A percentile compares a stretch with the other conserved stretches of the same genome.
Evolutionary conservation across 768 basidiomycete species (phyloP).

Genomic region (Floccularia luteovirens): DNA sequence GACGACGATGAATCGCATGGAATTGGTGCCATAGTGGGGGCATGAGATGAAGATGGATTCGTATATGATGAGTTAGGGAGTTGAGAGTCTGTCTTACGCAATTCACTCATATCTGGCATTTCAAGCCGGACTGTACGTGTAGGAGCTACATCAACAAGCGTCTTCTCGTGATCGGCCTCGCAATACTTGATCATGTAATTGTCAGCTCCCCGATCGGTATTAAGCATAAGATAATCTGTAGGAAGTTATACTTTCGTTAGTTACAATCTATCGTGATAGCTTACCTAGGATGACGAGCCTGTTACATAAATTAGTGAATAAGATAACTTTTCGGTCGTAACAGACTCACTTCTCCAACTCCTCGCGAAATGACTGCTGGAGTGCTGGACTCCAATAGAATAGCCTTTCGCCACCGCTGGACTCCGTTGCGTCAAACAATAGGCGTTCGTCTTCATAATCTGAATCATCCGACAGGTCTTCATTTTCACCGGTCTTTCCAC

Average conservation of each 20-base stretch:
- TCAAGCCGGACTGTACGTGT: constrained; percentile 56
- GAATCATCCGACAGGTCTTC: constrained; percentile 64
- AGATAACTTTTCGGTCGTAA: not conserved
- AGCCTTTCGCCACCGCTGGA: constrained; percentile 44
- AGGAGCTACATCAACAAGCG: constrained; percentile 73
- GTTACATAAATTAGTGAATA: constrained; percentile 9
- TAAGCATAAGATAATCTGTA: constrained; percentile 85
- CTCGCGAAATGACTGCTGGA: constrained; percentile 80
- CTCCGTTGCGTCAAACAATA: constrained; percentile 61
- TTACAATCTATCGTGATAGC: not conserved
- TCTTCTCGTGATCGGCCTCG: constrained; percentile 72
- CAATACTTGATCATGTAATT: constrained; percentile 94
- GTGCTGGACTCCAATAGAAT: constrained; percentile 76
- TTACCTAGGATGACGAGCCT: constrained; percentile 81
- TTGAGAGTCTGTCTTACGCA: constrained; percentile 38
- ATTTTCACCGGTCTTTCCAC: constrained; percentile 74
- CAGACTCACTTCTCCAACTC: constrained; percentile 75
- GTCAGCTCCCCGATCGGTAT: constrained; percentile 83
- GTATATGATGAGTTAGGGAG: constrained; percentile 28
- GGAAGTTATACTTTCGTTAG: constrained; percentile 1
- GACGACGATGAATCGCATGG: constrained; percentile 26
- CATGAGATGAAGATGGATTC: constrained; percentile 28
- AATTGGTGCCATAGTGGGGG: constrained; percentile 25
- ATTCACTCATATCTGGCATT: constrained; percentile 71
- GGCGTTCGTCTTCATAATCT: constrained; percentile 69